Percentiles rank a stretch among this genome's conserved stretches.
Conservation (phyloP, 1,284 basidiomycete genomes). For the Coniophora puteana region DNA sequence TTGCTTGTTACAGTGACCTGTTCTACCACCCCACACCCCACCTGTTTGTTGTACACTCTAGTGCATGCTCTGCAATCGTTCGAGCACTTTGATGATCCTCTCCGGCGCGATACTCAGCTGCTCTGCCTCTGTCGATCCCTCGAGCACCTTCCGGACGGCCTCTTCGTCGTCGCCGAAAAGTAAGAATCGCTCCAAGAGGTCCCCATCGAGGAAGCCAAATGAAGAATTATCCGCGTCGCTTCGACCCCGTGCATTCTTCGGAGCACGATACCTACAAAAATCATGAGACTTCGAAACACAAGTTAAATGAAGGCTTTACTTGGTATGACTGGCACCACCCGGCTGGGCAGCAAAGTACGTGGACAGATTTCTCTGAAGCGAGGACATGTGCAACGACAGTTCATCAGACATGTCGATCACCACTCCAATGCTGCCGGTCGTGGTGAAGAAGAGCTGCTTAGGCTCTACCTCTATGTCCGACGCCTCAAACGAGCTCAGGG, state of each 20-base stretch:
- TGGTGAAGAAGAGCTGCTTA: conserved; percentile 75
- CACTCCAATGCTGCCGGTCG: conserved; percentile 80
- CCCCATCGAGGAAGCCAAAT: conserved; percentile 86
- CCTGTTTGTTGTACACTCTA: no score
- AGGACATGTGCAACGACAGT: conserved; percentile 63
- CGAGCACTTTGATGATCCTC: conserved; percentile 48
- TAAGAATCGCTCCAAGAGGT: conserved; percentile 77
- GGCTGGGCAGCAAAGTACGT: conserved; percentile 48
- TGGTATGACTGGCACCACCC: conserved; percentile 62
- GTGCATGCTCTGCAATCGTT: conserved; percentile 63
- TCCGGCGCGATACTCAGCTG: conserved; percentile 40
- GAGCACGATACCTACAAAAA: conserved; percentile 59
- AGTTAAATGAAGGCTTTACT: conserved; percentile 38
- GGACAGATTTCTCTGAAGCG: conserved; percentile 77
- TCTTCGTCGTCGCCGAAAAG: conserved; percentile 29
- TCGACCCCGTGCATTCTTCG: conserved; percentile 50
- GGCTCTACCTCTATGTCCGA: conserved; percentile 42
- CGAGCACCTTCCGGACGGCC: conserved; percentile 43
- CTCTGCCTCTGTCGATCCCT: conserved; percentile 55
- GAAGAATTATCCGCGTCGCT: conserved; percentile 52
- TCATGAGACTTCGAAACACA: neutral
- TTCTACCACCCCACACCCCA: no score
- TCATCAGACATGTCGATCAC: conserved; percentile 61
- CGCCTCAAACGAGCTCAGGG: conserved; percentile 34
- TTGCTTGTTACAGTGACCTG: no score